phyloP scores from a whole-genome alignment of 2,329 filamentous ascomycete species.

The Phialemonium atrogriseum region DNA sequence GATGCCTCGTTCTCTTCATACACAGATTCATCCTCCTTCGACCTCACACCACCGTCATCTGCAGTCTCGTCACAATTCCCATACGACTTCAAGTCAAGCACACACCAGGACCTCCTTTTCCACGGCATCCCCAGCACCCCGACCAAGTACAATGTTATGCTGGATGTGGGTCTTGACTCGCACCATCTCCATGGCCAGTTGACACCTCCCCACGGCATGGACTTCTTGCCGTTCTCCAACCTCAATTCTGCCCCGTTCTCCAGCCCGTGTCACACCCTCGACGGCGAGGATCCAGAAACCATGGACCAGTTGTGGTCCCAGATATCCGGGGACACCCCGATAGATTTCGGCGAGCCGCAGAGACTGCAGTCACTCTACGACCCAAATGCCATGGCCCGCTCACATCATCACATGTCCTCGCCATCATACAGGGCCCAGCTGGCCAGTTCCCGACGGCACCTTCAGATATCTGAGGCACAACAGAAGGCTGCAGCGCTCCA shows the following conservation, averaged over 20 bases:
- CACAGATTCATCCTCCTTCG: constrained; percentile 12
- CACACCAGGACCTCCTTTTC: constrained; percentile 6
- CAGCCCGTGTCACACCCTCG: constrained; percentile 4
- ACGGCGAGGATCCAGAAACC: constrained; percentile 7
- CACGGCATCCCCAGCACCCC: constrained; percentile 10
- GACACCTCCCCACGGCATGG: constrained; percentile 9
- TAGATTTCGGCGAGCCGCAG: no score
- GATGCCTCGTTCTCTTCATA: no score
- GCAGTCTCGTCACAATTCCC: constrained; percentile 20
- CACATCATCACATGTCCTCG: no score
- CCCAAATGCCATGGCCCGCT: no score
- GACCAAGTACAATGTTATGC: constrained; percentile 6
- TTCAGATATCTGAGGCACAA: constrained; percentile 26
- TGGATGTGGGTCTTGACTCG: no score
- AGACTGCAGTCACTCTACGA: no score
- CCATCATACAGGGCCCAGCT: no score
- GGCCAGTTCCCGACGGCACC: constrained; percentile 12
- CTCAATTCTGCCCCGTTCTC: constrained; percentile 6
- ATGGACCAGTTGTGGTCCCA: no score
- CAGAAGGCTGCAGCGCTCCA: constrained; percentile 36
- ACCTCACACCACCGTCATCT: constrained; percentile 22
- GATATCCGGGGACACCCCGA: no score
- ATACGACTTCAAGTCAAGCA: constrained; percentile 9
- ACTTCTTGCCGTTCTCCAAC: constrained; percentile 8
- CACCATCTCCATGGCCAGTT: no score